A percentile compares a stretch with the other conserved stretches of the same genome.
Conservation (phyloP, 306 rosid species). For the Myrica gale region DNA sequence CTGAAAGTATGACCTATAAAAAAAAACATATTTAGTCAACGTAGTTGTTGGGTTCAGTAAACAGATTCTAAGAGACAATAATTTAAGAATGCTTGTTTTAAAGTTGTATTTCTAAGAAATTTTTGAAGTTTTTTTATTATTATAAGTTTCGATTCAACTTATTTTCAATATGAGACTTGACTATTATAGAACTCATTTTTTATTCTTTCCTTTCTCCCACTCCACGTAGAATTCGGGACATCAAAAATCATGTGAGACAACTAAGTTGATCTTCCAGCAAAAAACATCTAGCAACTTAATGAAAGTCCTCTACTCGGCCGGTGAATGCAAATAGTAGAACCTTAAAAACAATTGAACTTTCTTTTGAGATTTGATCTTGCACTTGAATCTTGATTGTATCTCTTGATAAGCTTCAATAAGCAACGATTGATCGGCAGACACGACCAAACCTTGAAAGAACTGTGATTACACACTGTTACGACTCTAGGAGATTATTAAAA, state of each 20-base stretch:
- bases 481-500: no score
- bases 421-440: background rate
- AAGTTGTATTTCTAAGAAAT: background rate
- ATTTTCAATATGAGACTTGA: no score
- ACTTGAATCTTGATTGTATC: background rate
- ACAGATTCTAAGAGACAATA: background rate
- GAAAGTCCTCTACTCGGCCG: background rate
- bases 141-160: no score
- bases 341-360: background rate
- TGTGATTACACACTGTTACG: no score
- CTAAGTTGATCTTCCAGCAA: conserved; percentile 18
- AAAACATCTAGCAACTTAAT: background rate
- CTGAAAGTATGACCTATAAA: background rate
- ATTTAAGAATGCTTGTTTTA: background rate
- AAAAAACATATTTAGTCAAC: conserved; percentile 22
- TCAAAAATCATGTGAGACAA: background rate
- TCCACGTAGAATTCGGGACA: background rate
- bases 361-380: background rate
- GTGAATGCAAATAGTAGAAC: background rate
- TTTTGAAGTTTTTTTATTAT: no score
- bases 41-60: background rate
- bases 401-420: background rate
- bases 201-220: no score
- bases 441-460: background rate
- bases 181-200: no score